A percentile compares a stretch with the other conserved stretches of the same genome.
These are phyloP conservation scores for Henningerozyma blattae DNA, from an alignment of 805 yeast species.

Conservation along the genomic window DNA sequence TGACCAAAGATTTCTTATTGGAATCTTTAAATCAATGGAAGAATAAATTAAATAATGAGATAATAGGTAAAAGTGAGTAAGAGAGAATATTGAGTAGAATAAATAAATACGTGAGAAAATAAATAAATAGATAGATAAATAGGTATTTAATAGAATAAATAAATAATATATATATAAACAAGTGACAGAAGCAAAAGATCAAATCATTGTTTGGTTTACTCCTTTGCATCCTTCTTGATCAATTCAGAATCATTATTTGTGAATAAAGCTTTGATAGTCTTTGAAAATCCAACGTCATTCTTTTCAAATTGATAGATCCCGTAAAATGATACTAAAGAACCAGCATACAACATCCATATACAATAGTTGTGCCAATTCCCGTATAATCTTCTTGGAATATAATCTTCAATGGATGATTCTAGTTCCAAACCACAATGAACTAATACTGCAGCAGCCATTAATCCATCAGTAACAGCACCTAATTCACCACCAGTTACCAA, in stretches of 20 bases:
- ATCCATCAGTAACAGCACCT: slow-evolving; percentile 60
- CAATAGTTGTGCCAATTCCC: slow-evolving; percentile 67
- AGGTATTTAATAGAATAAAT: neutral
- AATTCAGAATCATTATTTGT: too few relatives aligned
- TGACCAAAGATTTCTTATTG: slow-evolving; percentile 3
- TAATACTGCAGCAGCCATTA: slow-evolving; percentile 51
- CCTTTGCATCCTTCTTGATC: neutral
- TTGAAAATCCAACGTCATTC: neutral
- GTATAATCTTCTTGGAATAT: slow-evolving; percentile 77
- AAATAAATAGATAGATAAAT: too few relatives aligned
- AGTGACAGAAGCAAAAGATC: neutral
- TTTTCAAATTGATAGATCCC: slow-evolving; percentile 81
- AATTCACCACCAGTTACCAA: slow-evolving; percentile 55
- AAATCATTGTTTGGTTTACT: neutral
- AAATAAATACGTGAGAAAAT: neutral
- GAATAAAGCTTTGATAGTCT: neutral
- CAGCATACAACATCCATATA: slow-evolving; percentile 53
- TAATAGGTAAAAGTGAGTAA: slow-evolving; percentile 1
- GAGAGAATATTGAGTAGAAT: neutral
- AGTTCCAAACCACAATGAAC: slow-evolving; percentile 80
- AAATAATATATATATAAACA: neutral
- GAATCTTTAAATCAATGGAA: slow-evolving; percentile 10
- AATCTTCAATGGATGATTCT: slow-evolving; percentile 84
- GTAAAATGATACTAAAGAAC: slow-evolving; percentile 56
- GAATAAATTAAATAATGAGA: slow-evolving; percentile 6